Base-by-base conservation (phyloP, 768 basidiomycete species). In the Omphalotus guepiniiformis region DNA sequence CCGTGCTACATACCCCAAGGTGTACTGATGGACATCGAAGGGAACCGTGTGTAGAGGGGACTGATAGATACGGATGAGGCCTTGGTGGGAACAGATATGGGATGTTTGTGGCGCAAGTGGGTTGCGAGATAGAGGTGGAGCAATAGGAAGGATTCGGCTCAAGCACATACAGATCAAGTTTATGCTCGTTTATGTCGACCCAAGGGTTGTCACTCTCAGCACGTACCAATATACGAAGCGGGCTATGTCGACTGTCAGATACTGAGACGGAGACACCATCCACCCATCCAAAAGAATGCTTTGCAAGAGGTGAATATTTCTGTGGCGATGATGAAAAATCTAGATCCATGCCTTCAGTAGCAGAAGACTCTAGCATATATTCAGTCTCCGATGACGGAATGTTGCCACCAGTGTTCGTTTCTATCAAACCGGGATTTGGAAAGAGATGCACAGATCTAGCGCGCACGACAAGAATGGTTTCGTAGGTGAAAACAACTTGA, bases 231-330 rank as follows among this genome's bases (percentile, higher is more conserved):
- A 85, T 69, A 0, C 75, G 73, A 15, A 83, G 53, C 0, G 68
- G 45, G 3, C 53, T 35, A 42, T 42, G 46, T 1, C 34, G 36
- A n/a, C 18, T 8, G 27, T 25, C 5, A 15, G 21, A 36, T 41
- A 15, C 29, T 40, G 22, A 22, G 28, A 77, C 69, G 2, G 73
- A 73, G 29, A 81, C 68, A 6, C 78, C 77, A 44, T 85, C 84
- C 12, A 83, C 74, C 83, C 83, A 85, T 13, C 83, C 83, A 53
- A 83, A 84, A 2, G 78, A 76, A 52, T 78, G 73, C 2, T 54
- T 56, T 1, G 71, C 73, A 30, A 71, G 57, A 0, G 75, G 66
- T 1, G 55, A 43, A 45, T 76, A 71, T 0, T 65, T 47, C 3
- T 49, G 44, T 3, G 59, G 55, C 42, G 46, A 26, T 35, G 30